These are phyloP conservation scores for Crithidia expoeki DNA, from an alignment of 208 protist genomes.

Conservation along the genomic window DNA sequence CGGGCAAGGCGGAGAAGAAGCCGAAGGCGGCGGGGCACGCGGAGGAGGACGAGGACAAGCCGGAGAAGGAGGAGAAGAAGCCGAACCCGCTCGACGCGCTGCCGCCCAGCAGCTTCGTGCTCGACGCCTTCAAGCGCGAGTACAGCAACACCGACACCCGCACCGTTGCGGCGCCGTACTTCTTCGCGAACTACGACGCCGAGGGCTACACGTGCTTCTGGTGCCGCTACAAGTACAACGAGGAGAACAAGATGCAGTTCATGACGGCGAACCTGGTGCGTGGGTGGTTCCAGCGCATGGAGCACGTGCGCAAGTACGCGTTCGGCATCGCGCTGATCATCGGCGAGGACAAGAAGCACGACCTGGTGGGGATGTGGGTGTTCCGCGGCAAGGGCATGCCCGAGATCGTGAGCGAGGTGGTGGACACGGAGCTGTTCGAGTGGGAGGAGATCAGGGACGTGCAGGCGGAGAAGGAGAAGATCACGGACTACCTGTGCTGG, in stretches of 20 bases:
- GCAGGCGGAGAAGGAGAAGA: slow-evolving; percentile 67
- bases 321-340: slow-evolving; percentile 83
- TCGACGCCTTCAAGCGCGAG: slow-evolving; percentile 80
- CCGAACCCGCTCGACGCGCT: slow-evolving; percentile 64
- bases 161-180: slow-evolving; percentile 71
- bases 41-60: slow-evolving; percentile 50
- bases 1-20: too few relatives aligned
- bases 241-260: slow-evolving; percentile 83
- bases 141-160: slow-evolving; percentile 80
- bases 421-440: slow-evolving; percentile 81
- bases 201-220: slow-evolving; percentile 77
- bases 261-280: slow-evolving; percentile 86
- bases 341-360: slow-evolving; percentile 74
- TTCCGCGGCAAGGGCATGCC: slow-evolving; percentile 86
- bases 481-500: slow-evolving; percentile 83
- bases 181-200: slow-evolving; percentile 70
- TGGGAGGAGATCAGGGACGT: slow-evolving; percentile 78
- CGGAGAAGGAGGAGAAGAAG: slow-evolving; percentile 69
- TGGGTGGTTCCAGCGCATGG: slow-evolving; percentile 88
- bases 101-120: slow-evolving; percentile 68
- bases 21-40: slow-evolving; percentile 31
- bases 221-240: slow-evolving; percentile 85
- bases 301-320: slow-evolving; percentile 82
- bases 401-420: slow-evolving; percentile 72
- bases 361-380: slow-evolving; percentile 77